Conservation (phyloP, 2,329 filamentous ascomycete species). For the Spiromastix sp. region DNA sequence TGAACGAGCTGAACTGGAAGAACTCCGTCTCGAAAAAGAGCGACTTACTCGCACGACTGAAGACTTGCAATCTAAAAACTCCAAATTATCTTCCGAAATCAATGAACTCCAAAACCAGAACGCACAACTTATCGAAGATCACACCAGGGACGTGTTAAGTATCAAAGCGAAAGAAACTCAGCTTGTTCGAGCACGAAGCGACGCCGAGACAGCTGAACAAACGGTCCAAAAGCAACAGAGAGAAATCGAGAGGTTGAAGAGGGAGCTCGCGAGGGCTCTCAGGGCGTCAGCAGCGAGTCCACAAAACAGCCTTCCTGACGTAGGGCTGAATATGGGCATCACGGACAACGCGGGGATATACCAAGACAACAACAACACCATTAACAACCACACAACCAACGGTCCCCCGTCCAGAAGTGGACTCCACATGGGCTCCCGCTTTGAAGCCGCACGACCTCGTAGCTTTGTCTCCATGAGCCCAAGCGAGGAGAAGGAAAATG, state of each 20-base stretch:
- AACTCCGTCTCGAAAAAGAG: slow-evolving; percentile 75
- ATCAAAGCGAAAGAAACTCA: slow-evolving; percentile 99
- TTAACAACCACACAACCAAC: slow-evolving; percentile 15
- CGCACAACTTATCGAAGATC: slow-evolving; percentile 90
- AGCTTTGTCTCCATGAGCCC: slow-evolving; percentile 44
- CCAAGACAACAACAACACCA: slow-evolving; percentile 23
- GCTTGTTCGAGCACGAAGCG: slow-evolving; percentile 78
- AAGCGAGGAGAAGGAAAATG: slow-evolving; percentile 66
- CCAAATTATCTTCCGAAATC: slow-evolving; percentile 73
- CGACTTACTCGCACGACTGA: slow-evolving; percentile 64
- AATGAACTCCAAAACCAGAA: slow-evolving; percentile 96
- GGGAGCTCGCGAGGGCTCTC: slow-evolving; percentile 53
- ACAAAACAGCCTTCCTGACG: slow-evolving; percentile 31
- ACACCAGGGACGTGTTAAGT: slow-evolving; percentile 86
- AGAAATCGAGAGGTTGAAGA: slow-evolving; percentile 88
- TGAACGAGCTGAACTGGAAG: slow-evolving; percentile 89
- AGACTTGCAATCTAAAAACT: slow-evolving; percentile 70
- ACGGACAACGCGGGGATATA: slow-evolving; percentile 41
- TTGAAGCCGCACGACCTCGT: slow-evolving; percentile 30
- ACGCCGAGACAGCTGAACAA: slow-evolving; percentile 80
- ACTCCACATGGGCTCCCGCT: slow-evolving; percentile 28
- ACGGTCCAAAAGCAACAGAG: slow-evolving; percentile 73
- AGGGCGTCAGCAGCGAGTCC: slow-evolving; percentile 31
- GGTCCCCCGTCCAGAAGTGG: slow-evolving; percentile 19
- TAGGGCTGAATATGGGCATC: slow-evolving; percentile 42